Base-by-base conservation (phyloP, 371 early-diverging fungal genomes). In the Actinomucor elegans region DNA sequence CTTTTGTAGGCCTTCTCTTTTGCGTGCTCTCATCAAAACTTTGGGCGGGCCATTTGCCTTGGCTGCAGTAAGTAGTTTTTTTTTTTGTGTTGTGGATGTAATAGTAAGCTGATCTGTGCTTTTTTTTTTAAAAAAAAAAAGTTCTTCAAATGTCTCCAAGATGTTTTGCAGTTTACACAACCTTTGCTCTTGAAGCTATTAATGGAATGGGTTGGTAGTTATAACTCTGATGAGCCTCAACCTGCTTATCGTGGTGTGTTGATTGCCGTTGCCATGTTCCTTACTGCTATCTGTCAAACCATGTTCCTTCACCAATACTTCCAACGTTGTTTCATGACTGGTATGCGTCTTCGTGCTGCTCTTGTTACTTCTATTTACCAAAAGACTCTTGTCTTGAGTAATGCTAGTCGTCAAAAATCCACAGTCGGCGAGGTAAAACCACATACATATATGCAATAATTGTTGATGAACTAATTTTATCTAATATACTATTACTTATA, bases 271-370 rank as follows among this genome's bases (percentile, higher is more conserved):
- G 63, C 84, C 35, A 97, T 97, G 96, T 81, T 96, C 34, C 15
- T 81, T 1, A 83, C 88, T 24, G 91, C 95, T 37, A 48, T 91
- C 6, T 59, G 77, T n/a, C 95, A 97, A 66, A 93, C 95, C 1
- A 62, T 87, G 46, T 80, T 93, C 24, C 79, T 95, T 52, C 96
- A 96, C 63, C 96, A 94, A 62, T 94, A 94, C 73, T 94, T 94
- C 62, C 94, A 93, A 48, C 77, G 85, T 8, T 85, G 87, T 56
- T 81, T 90, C 58, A 60, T 75, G 12, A 85, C 87, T 0, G 92
- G 93, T 31, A 89, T 93, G 89, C 84, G 87, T 66, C 66, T 93
- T 12, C 88, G 92, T 34, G 79, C 93, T 32, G 93, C 92, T 21
- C 64, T 94, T 45, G 86, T 90, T 15, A 89, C 96, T 0, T 85